These are phyloP conservation scores for Botryobasidium botryosum DNA, from an alignment of 768 basidiomycete species.

Conservation along the genomic window DNA sequence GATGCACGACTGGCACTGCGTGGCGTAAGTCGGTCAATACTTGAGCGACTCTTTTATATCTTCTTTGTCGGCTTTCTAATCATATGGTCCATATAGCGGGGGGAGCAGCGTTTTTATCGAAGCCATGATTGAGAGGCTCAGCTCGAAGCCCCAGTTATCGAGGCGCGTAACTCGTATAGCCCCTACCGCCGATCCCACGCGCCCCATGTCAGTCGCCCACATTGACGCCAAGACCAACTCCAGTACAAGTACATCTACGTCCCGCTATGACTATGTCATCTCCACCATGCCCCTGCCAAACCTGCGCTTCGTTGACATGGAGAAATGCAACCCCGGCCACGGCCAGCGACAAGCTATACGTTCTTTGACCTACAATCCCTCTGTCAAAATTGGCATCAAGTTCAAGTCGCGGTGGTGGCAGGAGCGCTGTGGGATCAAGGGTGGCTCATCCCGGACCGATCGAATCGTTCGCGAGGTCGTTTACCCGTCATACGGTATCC, in stretches of 20 bases:
- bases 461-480: slow-evolving; percentile 25
- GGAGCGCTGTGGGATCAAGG: slow-evolving; percentile 20
- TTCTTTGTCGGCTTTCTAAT: no score
- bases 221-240: slow-evolving; percentile 14
- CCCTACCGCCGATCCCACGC: neutral
- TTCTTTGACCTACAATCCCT: slow-evolving; percentile 19
- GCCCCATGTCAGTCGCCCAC: neutral
- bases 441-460: slow-evolving; percentile 29
- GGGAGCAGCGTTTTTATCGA: no score
- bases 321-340: slow-evolving; percentile 13
- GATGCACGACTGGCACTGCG: no score
- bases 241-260: no score
- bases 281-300: slow-evolving; percentile 21
- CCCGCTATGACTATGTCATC: slow-evolving; percentile 18
- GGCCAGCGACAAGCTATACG: slow-evolving; percentile 23
- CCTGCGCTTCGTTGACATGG: slow-evolving; percentile 19
- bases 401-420: slow-evolving; percentile 25
- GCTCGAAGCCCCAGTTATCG: neutral
- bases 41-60: no score
- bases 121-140: neutral
- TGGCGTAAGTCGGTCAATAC: no score
- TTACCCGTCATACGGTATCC: slow-evolving; percentile 27
- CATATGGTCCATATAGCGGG: no score
- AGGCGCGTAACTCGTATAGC: neutral
- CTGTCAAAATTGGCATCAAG: slow-evolving; percentile 23